Base-by-base conservation (phyloP, 371 early-diverging fungal genomes). In the Mortierella sp. region DNA sequence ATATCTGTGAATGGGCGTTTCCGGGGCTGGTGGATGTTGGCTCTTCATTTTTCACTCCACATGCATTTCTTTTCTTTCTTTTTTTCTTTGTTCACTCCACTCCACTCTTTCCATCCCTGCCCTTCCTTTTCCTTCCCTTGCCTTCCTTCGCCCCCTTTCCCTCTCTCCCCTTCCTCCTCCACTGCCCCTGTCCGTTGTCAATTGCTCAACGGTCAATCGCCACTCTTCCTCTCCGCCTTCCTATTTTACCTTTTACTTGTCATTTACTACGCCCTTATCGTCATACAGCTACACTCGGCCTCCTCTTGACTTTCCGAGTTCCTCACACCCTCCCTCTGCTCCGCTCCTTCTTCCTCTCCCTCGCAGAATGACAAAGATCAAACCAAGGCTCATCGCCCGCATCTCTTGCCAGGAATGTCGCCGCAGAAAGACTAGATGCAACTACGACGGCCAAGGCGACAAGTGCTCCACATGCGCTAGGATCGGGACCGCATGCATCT, bases 341-440 rank as follows among this genome's bases (percentile, higher is more conserved):
- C 54, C 61, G 1, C 40, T 44, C 67, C 67, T 5, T 50, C 77
- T 19, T 14, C 31, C n/a, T n/a, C n/a, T 76, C 76, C 55, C 24
- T 46, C 44, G 40, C 54, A 31, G 31, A 31, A 84, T 85, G 86
- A 85, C 86, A 76, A 85, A 85, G 79, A 85, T 85, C 82, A 85
- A 85, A 67, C 86, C 81, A 16, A 81, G 86, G 55, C 82, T 85
- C 69, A 85, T 85, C 73, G 86, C 86, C 6, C 86, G 86, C 81
- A 85, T 85, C 74, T 85, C 86, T 46, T 85, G 86, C 48, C 86
- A 85, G 51, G 86, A 85, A 51, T 85, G 86, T 59, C 81, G 86
- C 40, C 79, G 86, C 4, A 75, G 86, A 51, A 85, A 85, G 54
- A 85, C 86, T 24, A 70, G 86, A 13, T 85, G 86, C 75, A 85